These are phyloP conservation scores for Echium plantagineum DNA, from an alignment of 257 asterid genomes.

Conservation along the genomic window DNA sequence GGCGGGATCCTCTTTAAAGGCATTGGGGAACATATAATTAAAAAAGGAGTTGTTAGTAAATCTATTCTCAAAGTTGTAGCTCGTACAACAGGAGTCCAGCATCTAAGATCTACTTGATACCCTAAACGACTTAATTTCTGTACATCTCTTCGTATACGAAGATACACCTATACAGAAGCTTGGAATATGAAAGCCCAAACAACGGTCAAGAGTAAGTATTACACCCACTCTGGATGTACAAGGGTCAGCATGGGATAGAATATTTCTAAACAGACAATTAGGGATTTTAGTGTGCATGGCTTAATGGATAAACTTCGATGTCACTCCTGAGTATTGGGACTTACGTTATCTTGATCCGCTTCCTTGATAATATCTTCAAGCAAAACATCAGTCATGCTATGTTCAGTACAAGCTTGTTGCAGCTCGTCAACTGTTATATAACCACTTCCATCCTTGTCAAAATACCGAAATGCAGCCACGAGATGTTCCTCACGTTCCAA, in stretches of 20 bases:
- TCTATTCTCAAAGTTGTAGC: too few species aligned
- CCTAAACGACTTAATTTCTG: too few species aligned
- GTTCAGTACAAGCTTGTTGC: constrained; percentile 82
- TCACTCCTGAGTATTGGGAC: constrained; percentile 11
- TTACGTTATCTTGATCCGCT: constrained; percentile 77
- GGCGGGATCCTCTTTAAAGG: too few species aligned
- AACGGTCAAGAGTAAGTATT: too few species aligned
- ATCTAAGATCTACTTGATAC: too few species aligned
- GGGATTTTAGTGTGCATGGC: not conserved
- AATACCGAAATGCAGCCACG: constrained; percentile 64
- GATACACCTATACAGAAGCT: too few species aligned
- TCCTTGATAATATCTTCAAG: constrained; percentile 72
- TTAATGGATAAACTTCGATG: not conserved
- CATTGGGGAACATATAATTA: too few species aligned
- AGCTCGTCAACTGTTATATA: constrained; percentile 88
- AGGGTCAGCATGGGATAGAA: not conserved
- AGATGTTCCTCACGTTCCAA: constrained; percentile 81
- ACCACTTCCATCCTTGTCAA: constrained; percentile 81
- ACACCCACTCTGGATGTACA: not conserved
- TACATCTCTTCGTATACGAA: too few species aligned
- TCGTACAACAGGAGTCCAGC: too few species aligned
- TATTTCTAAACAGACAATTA: not conserved
- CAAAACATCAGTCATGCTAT: constrained; percentile 48
- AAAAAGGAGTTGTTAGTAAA: too few species aligned
- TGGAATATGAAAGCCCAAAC: too few species aligned